Conservation (phyloP, 345 rosid genomes). For the Cochlearia excelsa region DNA sequence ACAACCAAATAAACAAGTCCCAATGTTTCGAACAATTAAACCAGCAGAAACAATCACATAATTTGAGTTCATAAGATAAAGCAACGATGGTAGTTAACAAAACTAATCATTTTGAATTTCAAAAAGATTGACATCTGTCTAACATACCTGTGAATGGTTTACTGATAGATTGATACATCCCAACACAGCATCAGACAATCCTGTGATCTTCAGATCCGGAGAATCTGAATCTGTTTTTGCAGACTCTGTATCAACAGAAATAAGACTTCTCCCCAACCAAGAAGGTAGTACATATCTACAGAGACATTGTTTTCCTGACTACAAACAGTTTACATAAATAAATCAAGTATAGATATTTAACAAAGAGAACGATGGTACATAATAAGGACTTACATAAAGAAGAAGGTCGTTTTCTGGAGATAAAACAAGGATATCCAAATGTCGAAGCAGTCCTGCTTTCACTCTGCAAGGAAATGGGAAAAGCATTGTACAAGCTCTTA, state of each 20-base stretch:
- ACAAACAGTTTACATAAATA: slow-evolving; percentile 36
- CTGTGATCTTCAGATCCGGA: slow-evolving; percentile 60
- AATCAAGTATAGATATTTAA: slow-evolving; percentile 7
- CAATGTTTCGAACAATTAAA: slow-evolving; percentile 2
- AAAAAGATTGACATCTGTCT: slow-evolving; percentile 11
- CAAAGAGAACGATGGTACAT: slow-evolving; percentile 12
- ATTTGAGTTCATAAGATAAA: slow-evolving; percentile 19
- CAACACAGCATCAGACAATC: slow-evolving; percentile 81
- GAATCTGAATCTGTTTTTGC: slow-evolving; percentile 48
- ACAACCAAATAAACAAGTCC: slow-evolving; percentile 26
- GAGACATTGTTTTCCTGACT: slow-evolving; percentile 92
- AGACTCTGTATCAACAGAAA: slow-evolving; percentile 46
- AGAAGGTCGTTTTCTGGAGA: slow-evolving; percentile 73
- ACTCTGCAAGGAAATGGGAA: slow-evolving; percentile 45
- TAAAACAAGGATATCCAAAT: slow-evolving; percentile 68
- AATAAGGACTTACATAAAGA: slow-evolving; percentile 70
- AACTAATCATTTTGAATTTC: slow-evolving; percentile 17
- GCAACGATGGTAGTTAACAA: slow-evolving; percentile 16
- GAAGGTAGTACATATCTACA: slow-evolving; percentile 76
- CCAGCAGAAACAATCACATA: slow-evolving; percentile 19
- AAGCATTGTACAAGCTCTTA: slow-evolving; percentile 16
- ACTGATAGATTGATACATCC: slow-evolving; percentile 70
- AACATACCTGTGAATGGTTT: slow-evolving; percentile 70
- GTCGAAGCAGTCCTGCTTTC: slow-evolving; percentile 63
- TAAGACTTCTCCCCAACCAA: slow-evolving; percentile 46